Base-by-base conservation (phyloP, 176 grass and related monocot genomes). In the Triticum turgidum region DNA sequence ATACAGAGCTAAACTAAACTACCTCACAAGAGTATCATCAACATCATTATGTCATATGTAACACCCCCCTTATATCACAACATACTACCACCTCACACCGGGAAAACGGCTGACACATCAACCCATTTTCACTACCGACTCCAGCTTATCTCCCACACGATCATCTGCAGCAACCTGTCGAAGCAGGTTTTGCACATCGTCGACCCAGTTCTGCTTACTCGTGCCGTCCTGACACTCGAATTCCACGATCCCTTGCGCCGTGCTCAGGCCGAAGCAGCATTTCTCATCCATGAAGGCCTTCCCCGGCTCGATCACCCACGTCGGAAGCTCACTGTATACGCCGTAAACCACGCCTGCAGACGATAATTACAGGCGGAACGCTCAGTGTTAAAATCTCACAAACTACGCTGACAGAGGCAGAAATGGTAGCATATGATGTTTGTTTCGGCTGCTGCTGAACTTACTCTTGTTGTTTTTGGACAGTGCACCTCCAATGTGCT, bases 401-500 rank as follows among this genome's bases (percentile, higher is more conserved):
- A 65, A 64, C 1, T 77, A 33, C 11, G 8, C 27, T 17, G 35
- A 72, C 41, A 11, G 64, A 39, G 34, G 38, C 65, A 83, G 35
- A 29, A 69, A 65, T 30, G 51, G 51, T 54, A 18, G 15, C 5
- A 18, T 54, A 54, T 18, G 51, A 29, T 86, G 41, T 41, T 30
- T 79, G 21, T 13, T 78, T 62, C 27, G 22, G 38, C 7, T n/a
- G 47, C 69, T 22, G 5, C 11, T 67, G 5, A 81, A 86, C 97
- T 85, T 88, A 96, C 97, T 94, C 82, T 99, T 96, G 74, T 88
- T 96, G 52, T 96, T 99, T 80, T 99, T 99, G 59, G 97, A 96
- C 39, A 99, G 80, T 11, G 94, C 90, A 27, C 97, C 97, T 88
- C 92, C 92, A 59, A 99, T 94, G 70, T 93, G 90, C 78, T 99